Base-by-base conservation (phyloP, 2,329 filamentous ascomycete species). In the Fusarium protoensiforme region DNA sequence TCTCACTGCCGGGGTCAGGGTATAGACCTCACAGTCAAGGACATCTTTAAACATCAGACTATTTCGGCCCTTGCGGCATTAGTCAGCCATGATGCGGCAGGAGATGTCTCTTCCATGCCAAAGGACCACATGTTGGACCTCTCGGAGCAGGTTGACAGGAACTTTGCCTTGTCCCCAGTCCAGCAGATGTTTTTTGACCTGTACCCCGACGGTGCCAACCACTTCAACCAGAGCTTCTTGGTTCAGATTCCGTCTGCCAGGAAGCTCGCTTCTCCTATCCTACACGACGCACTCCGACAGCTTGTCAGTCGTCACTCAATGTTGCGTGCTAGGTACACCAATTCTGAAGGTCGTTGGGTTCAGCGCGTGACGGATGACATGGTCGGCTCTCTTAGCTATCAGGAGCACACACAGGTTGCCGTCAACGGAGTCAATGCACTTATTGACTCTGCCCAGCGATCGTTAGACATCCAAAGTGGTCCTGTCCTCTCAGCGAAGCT, bases 201-300 rank as follows among this genome's bases (percentile, higher is more conserved):
- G 1, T 75, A 81, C 29, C 65, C 61, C 4, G 60, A 69, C 2
- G 46, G 68, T 2, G 79, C 79, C 2, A 75, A 82, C 35, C 81
- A 83, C 58, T 86, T 85, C 78, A 85, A 86, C 69, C 84, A 87
- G 69, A 85, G 81, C 31, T 85, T 84, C 59, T 78, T 81, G 5
- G 74, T 86, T 6, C 78, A 79, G 6, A 59, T 85, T 10, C 5
- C 46, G 11, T 33, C 31, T 33, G 8, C 31, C 31, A 33, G 31
- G 9, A 33, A 13, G 13, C 24, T 54, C 2, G 22, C 43, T 5
- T 54, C 43, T 2, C 1, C 31, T 33, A 41, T 48, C 46, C 24
- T 62, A 41, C 16, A 41, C 14, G 24, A 13, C 5, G 60, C 60
- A 41, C 24, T 62, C 4, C 4, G n/a, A 22, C 35, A 54, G 16